These are phyloP conservation scores for Orbilia quercus DNA, from an alignment of 2,329 filamentous ascomycete species.

Conservation along the genomic window DNA sequence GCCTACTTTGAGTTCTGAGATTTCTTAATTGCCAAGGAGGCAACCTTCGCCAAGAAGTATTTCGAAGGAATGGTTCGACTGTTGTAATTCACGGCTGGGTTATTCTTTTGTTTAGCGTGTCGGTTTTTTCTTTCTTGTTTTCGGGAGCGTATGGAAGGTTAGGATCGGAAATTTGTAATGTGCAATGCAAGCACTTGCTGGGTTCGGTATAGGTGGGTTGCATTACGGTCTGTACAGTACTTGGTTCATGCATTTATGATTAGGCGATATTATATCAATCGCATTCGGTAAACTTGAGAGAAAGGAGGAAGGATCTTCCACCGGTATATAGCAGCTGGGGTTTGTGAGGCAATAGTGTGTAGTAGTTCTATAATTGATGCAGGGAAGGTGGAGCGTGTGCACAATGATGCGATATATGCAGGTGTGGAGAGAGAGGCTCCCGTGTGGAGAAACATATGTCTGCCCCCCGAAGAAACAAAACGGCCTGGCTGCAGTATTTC, in stretches of 20 bases:
- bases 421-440: slow-evolving; percentile 7
- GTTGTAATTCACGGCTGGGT: not conserved
- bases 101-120: slow-evolving; percentile 30
- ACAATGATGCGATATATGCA: slow-evolving; percentile 29
- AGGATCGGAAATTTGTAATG: slow-evolving; percentile 35
- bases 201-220: slow-evolving; percentile 40
- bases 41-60: slow-evolving; percentile 8
- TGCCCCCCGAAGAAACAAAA: slow-evolving; percentile 27
- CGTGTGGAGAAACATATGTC: slow-evolving; percentile 15
- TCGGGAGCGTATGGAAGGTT: slow-evolving; percentile 33
- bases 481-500: slow-evolving; percentile 17
- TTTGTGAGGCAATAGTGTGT: slow-evolving; percentile 35
- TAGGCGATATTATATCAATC: slow-evolving; percentile 42
- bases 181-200: slow-evolving; percentile 37
- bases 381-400: slow-evolving; percentile 26
- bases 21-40: not conserved
- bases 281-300: slow-evolving; percentile 17
- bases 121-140: slow-evolving; percentile 7
- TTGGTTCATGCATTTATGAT: slow-evolving; percentile 37
- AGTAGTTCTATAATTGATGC: slow-evolving; percentile 16
- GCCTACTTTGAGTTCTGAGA: slow-evolving; percentile 60
- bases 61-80: too few species aligned
- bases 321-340: slow-evolving; percentile 29
- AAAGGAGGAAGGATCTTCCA: slow-evolving; percentile 52
- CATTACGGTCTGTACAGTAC: slow-evolving; percentile 19